These are phyloP conservation scores for Ascomycota sp. DNA, from an alignment of 2,329 filamentous ascomycete species.

Conservation along the genomic window DNA sequence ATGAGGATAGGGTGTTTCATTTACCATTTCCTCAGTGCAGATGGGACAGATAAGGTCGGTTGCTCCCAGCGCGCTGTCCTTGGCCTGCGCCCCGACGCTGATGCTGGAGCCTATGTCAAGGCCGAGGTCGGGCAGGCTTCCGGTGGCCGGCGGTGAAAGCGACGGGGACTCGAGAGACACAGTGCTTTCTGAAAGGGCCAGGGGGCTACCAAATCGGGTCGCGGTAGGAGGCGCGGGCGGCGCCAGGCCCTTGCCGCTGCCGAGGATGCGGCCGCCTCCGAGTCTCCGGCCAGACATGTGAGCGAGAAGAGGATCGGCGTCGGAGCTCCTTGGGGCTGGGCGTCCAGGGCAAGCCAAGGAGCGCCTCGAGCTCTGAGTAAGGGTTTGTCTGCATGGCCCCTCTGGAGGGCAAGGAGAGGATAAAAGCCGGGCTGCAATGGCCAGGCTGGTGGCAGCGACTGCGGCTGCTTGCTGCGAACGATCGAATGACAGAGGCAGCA, in stretches of 20 bases:
- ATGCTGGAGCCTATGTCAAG: slow-evolving; percentile 72
- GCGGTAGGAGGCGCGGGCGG: slow-evolving; percentile 29
- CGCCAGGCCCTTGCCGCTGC: slow-evolving; percentile 65
- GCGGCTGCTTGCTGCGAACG: no score
- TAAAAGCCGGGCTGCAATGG: no score
- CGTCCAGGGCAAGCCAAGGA: no score
- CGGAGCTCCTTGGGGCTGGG: neutral
- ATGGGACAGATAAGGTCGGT: slow-evolving; percentile 81
- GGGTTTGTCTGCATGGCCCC: no score
- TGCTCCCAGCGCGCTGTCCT: slow-evolving; percentile 25
- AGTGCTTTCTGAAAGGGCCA: slow-evolving; percentile 46
- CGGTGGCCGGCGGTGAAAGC: slow-evolving; percentile 36
- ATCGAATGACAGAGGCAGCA: no score
- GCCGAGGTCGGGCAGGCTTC: slow-evolving; percentile 46
- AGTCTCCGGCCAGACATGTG: slow-evolving; percentile 69
- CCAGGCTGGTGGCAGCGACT: no score
- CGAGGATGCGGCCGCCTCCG: slow-evolving; percentile 79
- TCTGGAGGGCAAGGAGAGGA: no score
- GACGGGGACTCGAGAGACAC: slow-evolving; percentile 55
- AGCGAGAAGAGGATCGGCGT: slow-evolving; percentile 11
- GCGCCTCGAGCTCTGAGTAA: no score
- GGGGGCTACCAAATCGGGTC: slow-evolving; percentile 26
- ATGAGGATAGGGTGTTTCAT: neutral
- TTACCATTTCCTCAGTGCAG: slow-evolving; percentile 92
- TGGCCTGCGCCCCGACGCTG: slow-evolving; percentile 37